Conservation (phyloP, 2,329 filamentous ascomycete genomes). For the Arthroderma uncinatum region DNA sequence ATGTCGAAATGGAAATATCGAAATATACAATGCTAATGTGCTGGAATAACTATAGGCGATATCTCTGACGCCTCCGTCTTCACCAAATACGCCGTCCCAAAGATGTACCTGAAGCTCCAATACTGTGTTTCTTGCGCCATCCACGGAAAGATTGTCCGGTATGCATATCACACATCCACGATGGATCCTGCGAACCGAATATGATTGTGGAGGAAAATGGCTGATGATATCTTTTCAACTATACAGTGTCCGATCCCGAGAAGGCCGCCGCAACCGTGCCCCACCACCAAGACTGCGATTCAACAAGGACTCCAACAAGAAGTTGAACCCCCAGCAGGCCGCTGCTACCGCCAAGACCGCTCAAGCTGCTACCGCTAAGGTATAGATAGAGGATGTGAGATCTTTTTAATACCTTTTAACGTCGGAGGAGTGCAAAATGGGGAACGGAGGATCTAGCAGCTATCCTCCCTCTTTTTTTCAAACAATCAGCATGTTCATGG, state of each 20-base stretch:
- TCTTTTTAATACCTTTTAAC: conserved; percentile 5
- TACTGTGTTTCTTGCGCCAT: conserved; percentile 99
- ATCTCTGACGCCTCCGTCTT: conserved; percentile 99
- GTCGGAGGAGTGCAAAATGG: background rate
- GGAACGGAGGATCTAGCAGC: background rate
- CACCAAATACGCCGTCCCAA: conserved; percentile 97
- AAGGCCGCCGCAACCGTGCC: conserved; percentile 96
- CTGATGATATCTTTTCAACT: background rate
- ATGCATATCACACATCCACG: conserved; percentile 38
- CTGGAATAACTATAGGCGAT: conserved; percentile 60
- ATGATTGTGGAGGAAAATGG: background rate
- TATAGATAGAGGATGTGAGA: conserved; percentile 5
- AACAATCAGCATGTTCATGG: conserved; percentile 1
- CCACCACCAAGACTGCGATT: conserved; percentile 94
- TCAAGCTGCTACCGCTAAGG: conserved; percentile 11
- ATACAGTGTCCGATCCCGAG: conserved; percentile 84
- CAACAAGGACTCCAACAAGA: conserved; percentile 99
- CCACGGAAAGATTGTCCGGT: conserved; percentile 99
- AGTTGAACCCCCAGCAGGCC: conserved; percentile 79
- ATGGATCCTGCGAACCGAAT: background rate
- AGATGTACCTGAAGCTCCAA: conserved; percentile 99
- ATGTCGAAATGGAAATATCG: too few relatives aligned
- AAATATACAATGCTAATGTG: background rate
- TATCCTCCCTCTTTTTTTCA: conserved; percentile 1
- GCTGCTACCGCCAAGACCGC: conserved; percentile 47